Conservation (phyloP, 2,329 filamentous ascomycete genomes). For the Fusarium camptoceras region DNA sequence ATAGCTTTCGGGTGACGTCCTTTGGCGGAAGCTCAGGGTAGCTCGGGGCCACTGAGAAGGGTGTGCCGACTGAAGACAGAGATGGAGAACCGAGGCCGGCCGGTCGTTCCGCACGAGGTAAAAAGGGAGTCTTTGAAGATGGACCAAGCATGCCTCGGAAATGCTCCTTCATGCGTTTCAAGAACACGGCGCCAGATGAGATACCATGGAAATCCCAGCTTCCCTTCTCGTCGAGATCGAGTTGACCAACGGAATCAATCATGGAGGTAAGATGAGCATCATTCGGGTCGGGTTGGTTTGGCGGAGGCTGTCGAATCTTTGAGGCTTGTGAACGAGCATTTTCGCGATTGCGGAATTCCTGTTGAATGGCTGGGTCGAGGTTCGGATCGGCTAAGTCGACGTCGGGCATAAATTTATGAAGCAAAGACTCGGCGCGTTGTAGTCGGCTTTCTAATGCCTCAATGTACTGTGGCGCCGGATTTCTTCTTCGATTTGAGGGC, state of each 20-base stretch:
- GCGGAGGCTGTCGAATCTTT: constrained; percentile 50
- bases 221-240: constrained; percentile 91
- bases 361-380: constrained; percentile 80
- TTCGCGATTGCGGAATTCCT: constrained; percentile 71
- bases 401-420: constrained; percentile 84
- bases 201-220: constrained; percentile 96
- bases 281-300: constrained; percentile 58
- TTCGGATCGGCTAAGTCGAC: constrained; percentile 87
- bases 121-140: constrained; percentile 69
- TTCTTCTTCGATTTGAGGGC: constrained; percentile 89
- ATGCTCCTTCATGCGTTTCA: constrained; percentile 87
- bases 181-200: constrained; percentile 90
- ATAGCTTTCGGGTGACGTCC: constrained; percentile 64
- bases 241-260: constrained; percentile 90
- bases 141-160: constrained; percentile 81
- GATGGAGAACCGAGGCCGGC: constrained; percentile 76
- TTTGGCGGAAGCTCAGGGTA: constrained; percentile 77
- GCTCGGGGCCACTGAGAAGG: constrained; percentile 64
- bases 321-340: constrained; percentile 61
- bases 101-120: constrained; percentile 63
- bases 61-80: constrained; percentile 70
- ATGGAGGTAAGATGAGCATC: constrained; percentile 89
- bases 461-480: constrained; percentile 92
- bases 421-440: constrained; percentile 82
- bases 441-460: constrained; percentile 87